Evolutionary conservation across 331 rosid genomes (phyloP), one percentile per base, ranked within the genome.

Genomic region (Dryas integrifolia): DNA sequence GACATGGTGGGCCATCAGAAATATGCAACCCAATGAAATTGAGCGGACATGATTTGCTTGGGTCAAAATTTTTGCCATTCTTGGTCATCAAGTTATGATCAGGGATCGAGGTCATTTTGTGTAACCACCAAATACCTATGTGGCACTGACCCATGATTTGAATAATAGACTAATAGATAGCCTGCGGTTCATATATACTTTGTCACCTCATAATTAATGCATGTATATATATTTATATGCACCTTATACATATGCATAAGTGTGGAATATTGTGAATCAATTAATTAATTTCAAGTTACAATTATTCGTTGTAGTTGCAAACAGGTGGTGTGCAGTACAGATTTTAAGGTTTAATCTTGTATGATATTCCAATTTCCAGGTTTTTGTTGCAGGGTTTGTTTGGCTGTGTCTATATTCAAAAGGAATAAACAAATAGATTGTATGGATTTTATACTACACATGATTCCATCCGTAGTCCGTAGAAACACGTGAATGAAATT

Each of bases 61-160:
- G 43, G 60, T 62, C 26, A 24, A 66, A 40, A 13, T 9, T 24
- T 69, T n/a, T 45, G 50, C 49, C 58, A 24, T 45, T 38, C 50
- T 35, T 56, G 56, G 56, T 39, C 47, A 50, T 39, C 47, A 50
- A 7, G 43, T 64, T 46, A 10, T 55, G 18, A 21, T 58, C 6
- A 14, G 49, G 52, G 63, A 45, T 60, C 48, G 0, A 38, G n/a
- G 69, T 65, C 77, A 72, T 51, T 40, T 59, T 69, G 64, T 24
- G 55, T 51, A 60, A 69, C 75, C 65, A 76, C 64, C 45, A 61
- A 41, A 40, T 41, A 75, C 59, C 73, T 65, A 55, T 56, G 72
- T 75, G 16, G 30, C 65, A 45, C 79, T 65, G 35, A 65, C 40
- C 58, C 43, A 14, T 5, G 7, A 7, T 13, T 13, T 21, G 30